Conservation (phyloP, 306 rosid species). For the Begonia fuchsioides region DNA sequence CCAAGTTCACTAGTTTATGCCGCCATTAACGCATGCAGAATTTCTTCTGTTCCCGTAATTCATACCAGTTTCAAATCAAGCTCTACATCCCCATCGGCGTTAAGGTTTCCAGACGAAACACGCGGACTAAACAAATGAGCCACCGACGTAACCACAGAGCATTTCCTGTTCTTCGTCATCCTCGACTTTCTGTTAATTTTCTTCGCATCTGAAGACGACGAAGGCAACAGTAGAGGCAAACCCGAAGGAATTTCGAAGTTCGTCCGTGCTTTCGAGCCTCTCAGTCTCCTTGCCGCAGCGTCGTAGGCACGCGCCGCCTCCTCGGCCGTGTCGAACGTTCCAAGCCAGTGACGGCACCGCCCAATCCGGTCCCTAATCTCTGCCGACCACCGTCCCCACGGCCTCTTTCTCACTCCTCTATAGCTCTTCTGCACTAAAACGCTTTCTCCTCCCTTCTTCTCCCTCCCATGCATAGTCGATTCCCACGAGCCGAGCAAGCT, state of each 20-base stretch:
- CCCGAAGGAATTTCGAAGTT: slow-evolving; percentile 56
- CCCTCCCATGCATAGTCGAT: not conserved
- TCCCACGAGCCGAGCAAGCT: not conserved
- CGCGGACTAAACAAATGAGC: slow-evolving; percentile 44
- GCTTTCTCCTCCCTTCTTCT: not conserved
- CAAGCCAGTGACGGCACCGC: slow-evolving; percentile 81
- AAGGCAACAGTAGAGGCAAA: slow-evolving; percentile 18
- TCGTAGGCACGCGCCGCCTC: slow-evolving; percentile 94
- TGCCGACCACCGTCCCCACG: slow-evolving; percentile 95
- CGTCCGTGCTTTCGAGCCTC: slow-evolving; percentile 69
- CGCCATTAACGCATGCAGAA: not conserved
- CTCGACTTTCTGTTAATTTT: not conserved
- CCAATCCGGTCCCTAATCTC: slow-evolving; percentile 84
- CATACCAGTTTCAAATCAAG: slow-evolving; percentile 33
- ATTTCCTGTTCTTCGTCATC: slow-evolving; percentile 10
- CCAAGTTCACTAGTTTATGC: no score
- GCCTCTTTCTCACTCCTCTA: slow-evolving; percentile 82
- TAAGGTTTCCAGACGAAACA: not conserved
- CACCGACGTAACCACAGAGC: slow-evolving; percentile 48
- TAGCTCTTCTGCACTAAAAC: slow-evolving; percentile 29
- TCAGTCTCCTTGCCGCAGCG: slow-evolving; percentile 74
- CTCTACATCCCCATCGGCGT: slow-evolving; percentile 12
- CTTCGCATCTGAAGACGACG: slow-evolving; percentile 7
- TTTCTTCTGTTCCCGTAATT: slow-evolving; percentile 7
- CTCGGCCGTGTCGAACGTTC: slow-evolving; percentile 85